Conservation (phyloP, 495 filamentous ascomycete genomes). For the Hypoxylon intermedium region DNA sequence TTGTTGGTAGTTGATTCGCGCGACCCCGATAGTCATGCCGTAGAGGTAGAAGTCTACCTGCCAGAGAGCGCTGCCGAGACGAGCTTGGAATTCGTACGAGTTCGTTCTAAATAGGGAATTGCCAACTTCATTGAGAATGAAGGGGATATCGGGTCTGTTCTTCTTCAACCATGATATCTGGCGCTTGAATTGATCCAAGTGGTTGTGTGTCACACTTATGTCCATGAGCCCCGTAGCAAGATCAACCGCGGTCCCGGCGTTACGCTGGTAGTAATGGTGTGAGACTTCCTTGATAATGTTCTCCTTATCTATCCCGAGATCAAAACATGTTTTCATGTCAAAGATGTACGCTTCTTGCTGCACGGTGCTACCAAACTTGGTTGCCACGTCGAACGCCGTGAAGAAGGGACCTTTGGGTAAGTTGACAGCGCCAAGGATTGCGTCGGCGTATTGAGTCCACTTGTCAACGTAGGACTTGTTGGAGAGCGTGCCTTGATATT, state of each 20-base stretch:
- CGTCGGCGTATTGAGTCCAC: conserved; percentile 37
- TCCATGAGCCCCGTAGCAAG: conserved; percentile 37
- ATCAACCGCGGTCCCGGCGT: conserved; percentile 31
- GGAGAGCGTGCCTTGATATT: conserved; percentile 37
- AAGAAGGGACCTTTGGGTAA: conserved; percentile 35
- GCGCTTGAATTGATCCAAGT: conserved; percentile 33
- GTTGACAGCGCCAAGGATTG: conserved; percentile 24
- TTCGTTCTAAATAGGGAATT: conserved; percentile 39
- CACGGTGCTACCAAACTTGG: conserved; percentile 26
- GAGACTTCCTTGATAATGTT: conserved; percentile 40
- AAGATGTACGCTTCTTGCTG: conserved; percentile 27
- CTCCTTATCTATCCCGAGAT: conserved; percentile 35
- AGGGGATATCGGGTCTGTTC: conserved; percentile 32
- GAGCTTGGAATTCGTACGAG: conserved; percentile 36
- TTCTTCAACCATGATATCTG: conserved; percentile 33
- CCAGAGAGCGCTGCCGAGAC: conserved; percentile 42
- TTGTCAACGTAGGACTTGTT: conserved; percentile 43
- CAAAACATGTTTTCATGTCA: conserved; percentile 39
- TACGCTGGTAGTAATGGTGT: conserved; percentile 40
- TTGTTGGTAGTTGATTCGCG: conserved; percentile 44
- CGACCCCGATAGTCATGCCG: conserved; percentile 35
- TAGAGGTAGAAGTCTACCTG: conserved; percentile 43
- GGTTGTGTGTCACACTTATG: conserved; percentile 24
- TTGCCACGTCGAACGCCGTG: conserved; percentile 37
- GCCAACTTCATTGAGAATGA: conserved; percentile 42